Evolutionary conservation across 331 rosid genomes (phyloP), one percentile per base, ranked within the genome.

Genomic region (Malus hybrid): DNA sequence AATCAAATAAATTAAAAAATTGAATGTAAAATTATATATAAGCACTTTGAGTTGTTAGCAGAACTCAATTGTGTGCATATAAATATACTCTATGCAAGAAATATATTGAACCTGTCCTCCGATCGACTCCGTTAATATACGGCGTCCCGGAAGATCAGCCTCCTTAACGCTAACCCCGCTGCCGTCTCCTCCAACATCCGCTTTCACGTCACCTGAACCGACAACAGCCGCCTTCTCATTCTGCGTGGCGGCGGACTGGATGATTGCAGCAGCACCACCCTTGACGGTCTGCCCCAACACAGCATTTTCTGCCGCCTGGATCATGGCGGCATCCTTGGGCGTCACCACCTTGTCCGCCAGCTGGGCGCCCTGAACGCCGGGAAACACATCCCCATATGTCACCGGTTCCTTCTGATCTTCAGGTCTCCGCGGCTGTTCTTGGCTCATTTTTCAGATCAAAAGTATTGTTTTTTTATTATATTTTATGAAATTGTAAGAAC

Each of bases 81-180:
- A 29, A 13, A 60, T 13, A 24, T 60, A 1, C 3, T 24, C 1
- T 50, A 1, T 8, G 22, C n/a, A 1, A 33, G 4, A 13, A 0
- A 18, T 65, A 33, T 7, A 56, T n/a, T 1, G 69, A 71, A 84
- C 93, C 91, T 85, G 84, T 71, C 83, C 89, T 5, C 77, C 89
- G 67, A 77, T 22, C 7, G 80, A 76, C 77, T 85, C 87, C 3
- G 81, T 29, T 12, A 74, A 59, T 7, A 71, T 65, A 31, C 75
- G 77, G 22, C 66, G 77, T 55, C 86, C 86, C 0, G 75, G 28
- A 65, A 42, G 65, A 74, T 85, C 78, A 27, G 61, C 79, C 79
- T 70, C 76, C 0, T 75, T 75, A 22, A 72, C 24, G 36, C 77
- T 77, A 1, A 85, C 29, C 29, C 64, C 79, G 2, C 84, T 81